Evolutionary conservation across 768 basidiomycete species (phyloP), one percentile per base, ranked within the genome.

Genomic region (Boletus fagicola): DNA sequence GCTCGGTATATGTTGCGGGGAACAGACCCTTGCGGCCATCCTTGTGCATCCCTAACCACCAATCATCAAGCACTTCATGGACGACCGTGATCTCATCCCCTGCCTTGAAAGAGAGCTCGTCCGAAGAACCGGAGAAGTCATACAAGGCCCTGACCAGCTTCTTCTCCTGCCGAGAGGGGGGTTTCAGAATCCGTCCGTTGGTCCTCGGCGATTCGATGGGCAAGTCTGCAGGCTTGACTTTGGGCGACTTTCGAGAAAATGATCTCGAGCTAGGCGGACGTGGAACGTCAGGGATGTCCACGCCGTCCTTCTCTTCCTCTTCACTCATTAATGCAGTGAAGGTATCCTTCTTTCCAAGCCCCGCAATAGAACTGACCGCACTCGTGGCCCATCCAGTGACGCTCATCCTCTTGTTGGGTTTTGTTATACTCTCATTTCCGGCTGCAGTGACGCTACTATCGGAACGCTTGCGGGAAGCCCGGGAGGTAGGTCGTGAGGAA

Each of bases 31-130:
- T 84, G 59, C 77, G 78, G 2, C 90, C 91, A 54, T 80, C 74
- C 44, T 58, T 62, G 35, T 84, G 68, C 67, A 89, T 85, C 8
- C 93, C 94, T 76, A 93, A 82, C 89, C 92, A 95, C 94, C 94
- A 95, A 58, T 85, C 92, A 59, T 91, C 89, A 35, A 92, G 76
- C 1, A 94, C 90, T 68, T 95, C 92, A 35, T 84, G 85, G 30
- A 91, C 63, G 30, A 94, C 85, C 15, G 79, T 71, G 55, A 97
- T 88, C 62, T 91, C 83, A 40, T 88, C 86, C 0, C 92, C 94
- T 5, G 78, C 75, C 56, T 75, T 80, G 75, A 96, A 87, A 43
- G 80, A 80, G 38, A 97, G 76, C 70, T 96, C 94, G 62, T 94
- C 93, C 2, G 82, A 74, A 2, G 85, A 85, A 3, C 85, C 90